Evolutionary conservation across 768 basidiomycete species (phyloP), one percentile per base, ranked within the genome.

Genomic region (Suillus fuscotomentosus): DNA sequence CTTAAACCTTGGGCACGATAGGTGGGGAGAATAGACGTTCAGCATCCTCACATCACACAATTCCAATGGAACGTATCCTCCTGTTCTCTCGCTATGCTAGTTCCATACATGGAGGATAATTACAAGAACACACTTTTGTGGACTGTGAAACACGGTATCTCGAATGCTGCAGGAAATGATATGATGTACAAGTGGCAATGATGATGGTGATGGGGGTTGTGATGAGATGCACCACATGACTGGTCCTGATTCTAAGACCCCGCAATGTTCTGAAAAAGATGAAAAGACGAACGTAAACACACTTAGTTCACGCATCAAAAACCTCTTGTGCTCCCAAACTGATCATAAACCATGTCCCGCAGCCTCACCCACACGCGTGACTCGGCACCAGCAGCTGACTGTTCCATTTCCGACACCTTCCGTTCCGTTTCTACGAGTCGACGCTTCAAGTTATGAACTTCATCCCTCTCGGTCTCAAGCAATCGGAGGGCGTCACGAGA

Each of bases 261-360:
- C 41, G 24, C 41, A 59, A 59, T 59, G 57, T 13, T 42, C 56
- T 39, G 57, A 59, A 59, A 59, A 17, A 47, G 14, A 59, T n/a
- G 56, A 42, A 59, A 42, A 59, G n/a, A 31, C 11, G 39, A 42
- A 41, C 41, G 24, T 11, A 20, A 59, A 24, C 39, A 41, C 15
- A 41, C 22, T 57, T 27, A 17, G 56, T 15, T 20, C 24, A 24
- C 41, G 10, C 24, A 31, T 59, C 56, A 59, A 20, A 41, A 41
- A 31, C 61, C 61, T 59, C 47, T n/a, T 11, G 38, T 57, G 17
- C 64, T 64, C 10, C 67, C 67, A 42, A 76, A 53, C 27, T 70
- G 72, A 56, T 76, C 72, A 66, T 71, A 72, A 22, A 75, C 63
- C 65, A 75, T 60, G 63, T 72, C 73, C 60, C 70, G 76, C 65